phyloP scores from a whole-genome alignment of 352 stramenopile genomes.

The Globisporangium iwayamae region DNA sequence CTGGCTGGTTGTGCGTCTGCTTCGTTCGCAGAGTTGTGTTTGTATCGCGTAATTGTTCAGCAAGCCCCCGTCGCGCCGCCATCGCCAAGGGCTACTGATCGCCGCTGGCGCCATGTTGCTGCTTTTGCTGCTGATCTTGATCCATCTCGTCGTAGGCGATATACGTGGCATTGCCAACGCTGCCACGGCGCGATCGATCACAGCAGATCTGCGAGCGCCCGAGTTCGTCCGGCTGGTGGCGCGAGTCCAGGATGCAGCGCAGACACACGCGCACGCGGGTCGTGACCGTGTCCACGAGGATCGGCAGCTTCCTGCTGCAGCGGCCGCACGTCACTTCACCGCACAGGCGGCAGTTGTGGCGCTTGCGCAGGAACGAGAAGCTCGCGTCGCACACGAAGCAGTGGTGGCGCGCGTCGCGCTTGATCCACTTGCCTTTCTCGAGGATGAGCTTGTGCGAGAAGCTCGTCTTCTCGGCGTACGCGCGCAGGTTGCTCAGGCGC shows the following conservation, averaged over 20 bases:
- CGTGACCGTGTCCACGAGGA: conserved; percentile 57
- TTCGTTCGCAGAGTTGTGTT: conserved; percentile 10
- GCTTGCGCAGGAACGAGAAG: conserved; percentile 77
- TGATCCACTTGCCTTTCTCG: conserved; percentile 36
- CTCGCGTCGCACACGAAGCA: conserved; percentile 62
- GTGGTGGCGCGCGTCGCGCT: conserved; percentile 41
- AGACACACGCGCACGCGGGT: conserved; percentile 74
- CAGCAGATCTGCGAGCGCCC: conserved; percentile 26
- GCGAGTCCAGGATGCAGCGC: conserved; percentile 69
- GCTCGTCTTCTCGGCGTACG: conserved; percentile 64
- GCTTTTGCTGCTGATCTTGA: background rate
- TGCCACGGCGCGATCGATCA: conserved; percentile 21
- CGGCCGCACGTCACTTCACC: conserved; percentile 63
- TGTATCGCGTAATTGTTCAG: background rate
- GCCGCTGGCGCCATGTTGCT: background rate
- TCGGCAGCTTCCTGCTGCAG: conserved; percentile 68
- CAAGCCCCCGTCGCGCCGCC: background rate
- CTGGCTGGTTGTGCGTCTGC: background rate
- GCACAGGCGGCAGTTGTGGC: conserved; percentile 74
- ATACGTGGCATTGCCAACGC: conserved; percentile 59
- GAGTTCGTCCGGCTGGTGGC: conserved; percentile 55
- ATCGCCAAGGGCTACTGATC: background rate
- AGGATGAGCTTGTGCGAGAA: conserved; percentile 55
- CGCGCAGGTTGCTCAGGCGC: conserved; percentile 55
- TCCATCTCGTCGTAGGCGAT: conserved; percentile 63